Evolutionary conservation across 441 rosid species (phyloP).

Genomic region (Populus hybrid): DNA sequence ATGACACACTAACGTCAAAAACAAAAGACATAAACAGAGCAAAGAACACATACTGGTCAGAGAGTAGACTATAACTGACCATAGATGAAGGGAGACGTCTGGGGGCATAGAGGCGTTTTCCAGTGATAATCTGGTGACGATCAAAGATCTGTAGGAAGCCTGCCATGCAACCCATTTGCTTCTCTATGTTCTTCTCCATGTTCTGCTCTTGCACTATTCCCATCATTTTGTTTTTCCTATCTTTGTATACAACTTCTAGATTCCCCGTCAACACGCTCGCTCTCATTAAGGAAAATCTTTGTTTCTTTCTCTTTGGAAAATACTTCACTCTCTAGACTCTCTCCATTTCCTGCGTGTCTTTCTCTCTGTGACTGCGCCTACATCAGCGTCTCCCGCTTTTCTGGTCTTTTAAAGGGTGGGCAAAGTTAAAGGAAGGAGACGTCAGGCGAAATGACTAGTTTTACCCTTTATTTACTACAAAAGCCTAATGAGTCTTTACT

Average conservation of each 20-base stretch:
- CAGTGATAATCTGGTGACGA: slow-evolving; percentile 61
- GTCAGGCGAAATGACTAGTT: slow-evolving; percentile 15
- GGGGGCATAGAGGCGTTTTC: slow-evolving; percentile 53
- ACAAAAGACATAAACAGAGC: neutral
- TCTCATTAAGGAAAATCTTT: neutral
- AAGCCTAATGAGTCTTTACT: slow-evolving; percentile 7
- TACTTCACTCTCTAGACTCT: slow-evolving; percentile 15
- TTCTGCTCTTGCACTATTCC: slow-evolving; percentile 47
- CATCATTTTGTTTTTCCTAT: slow-evolving; percentile 27
- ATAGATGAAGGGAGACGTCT: slow-evolving; percentile 56
- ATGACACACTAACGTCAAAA: neutral
- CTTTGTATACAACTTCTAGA: neutral
- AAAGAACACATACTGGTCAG: neutral
- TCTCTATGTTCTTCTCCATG: slow-evolving; percentile 27
- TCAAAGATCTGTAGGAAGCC: slow-evolving; percentile 95
- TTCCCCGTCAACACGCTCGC: neutral
- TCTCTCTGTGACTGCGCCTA: slow-evolving; percentile 22
- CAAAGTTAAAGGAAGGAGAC: slow-evolving; percentile 15
- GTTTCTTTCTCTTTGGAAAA: neutral
- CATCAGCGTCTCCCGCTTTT: slow-evolving; percentile 61
- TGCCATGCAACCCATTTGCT: slow-evolving; percentile 82
- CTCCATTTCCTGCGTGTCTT: slow-evolving; percentile 1
- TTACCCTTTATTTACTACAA: slow-evolving; percentile 12
- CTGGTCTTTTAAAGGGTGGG: slow-evolving; percentile 46
- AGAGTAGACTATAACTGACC: slow-evolving; percentile 19